Evolutionary conservation across 1,284 basidiomycete species (phyloP).

Genomic region (Apiotrichum siamense): DNA sequence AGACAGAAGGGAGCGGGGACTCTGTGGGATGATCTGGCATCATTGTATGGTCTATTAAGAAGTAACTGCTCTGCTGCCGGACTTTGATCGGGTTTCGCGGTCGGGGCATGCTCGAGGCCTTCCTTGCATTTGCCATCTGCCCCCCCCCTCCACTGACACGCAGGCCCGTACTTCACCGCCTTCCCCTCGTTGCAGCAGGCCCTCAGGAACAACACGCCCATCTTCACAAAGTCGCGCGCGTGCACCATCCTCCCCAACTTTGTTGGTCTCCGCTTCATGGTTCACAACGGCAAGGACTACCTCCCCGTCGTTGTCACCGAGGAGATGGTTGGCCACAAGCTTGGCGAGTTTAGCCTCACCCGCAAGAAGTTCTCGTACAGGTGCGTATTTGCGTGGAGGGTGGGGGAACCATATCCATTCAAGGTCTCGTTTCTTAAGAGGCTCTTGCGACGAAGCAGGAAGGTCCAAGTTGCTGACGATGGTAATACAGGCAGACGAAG

Average conservation of each 20-base stretch:
- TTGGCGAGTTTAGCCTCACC: conserved; percentile 90
- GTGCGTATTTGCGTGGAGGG: conserved; percentile 23
- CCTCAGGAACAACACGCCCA: conserved; percentile 72
- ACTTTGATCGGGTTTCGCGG: no score
- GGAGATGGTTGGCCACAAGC: conserved; percentile 97
- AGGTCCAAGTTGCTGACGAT: not conserved
- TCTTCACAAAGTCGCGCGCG: conserved; percentile 79
- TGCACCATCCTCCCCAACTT: conserved; percentile 95
- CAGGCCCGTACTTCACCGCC: conserved; percentile 90
- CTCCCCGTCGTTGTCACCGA: conserved; percentile 79
- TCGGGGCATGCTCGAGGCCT: not conserved
- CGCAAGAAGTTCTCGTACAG: conserved; percentile 55
- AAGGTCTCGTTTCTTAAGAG: no score
- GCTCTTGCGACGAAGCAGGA: no score
- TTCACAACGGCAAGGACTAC: conserved; percentile 93
- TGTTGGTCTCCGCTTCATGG: conserved; percentile 81
- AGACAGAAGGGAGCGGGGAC: no score
- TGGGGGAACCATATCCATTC: no score
- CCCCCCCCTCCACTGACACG: conserved; percentile 6
- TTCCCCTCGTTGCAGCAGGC: conserved; percentile 87
- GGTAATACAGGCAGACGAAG: conserved; percentile 15
- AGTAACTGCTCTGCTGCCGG: no score
- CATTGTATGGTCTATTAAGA: no score
- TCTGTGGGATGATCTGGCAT: no score
- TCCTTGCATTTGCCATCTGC: not conserved